Conservation (phyloP, 192 early-diverging fungal species). For the Mortierella alpina region DNA sequence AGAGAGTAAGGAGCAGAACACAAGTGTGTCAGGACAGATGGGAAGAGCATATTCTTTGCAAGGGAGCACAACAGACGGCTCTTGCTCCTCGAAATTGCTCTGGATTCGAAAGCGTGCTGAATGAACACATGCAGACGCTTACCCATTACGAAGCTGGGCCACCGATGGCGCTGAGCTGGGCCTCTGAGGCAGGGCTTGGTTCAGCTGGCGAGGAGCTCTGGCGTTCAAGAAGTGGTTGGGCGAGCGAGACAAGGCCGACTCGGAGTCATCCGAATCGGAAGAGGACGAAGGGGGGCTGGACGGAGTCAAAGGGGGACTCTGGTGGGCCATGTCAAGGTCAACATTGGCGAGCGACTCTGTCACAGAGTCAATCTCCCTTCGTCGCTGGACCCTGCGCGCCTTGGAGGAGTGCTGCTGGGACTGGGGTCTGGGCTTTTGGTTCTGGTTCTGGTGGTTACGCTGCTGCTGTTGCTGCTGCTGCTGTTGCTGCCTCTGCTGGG, state of each 20-base stretch:
- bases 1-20: background rate
- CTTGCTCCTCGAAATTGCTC: background rate
- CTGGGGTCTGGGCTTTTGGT: slow-evolving; percentile 17
- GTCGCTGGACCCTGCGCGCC: slow-evolving; percentile 55
- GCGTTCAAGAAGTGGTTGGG: slow-evolving; percentile 4
- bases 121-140: background rate
- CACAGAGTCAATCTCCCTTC: slow-evolving; percentile 55
- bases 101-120: background rate
- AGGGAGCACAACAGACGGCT: background rate
- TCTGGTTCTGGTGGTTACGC: slow-evolving; percentile 11
- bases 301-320: slow-evolving; percentile 33
- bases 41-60: too few relatives aligned
- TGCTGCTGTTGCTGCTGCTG: slow-evolving; percentile 22
- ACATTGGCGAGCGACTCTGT: slow-evolving; percentile 46
- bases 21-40: too few relatives aligned
- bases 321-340: slow-evolving; percentile 32
- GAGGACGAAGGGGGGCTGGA: slow-evolving; percentile 49
- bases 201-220: slow-evolving; percentile 6
- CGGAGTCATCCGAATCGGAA: slow-evolving; percentile 40
- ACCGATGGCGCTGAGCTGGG: slow-evolving; percentile 34
- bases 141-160: slow-evolving; percentile 13
- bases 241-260: slow-evolving; percentile 30
- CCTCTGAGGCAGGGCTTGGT: slow-evolving; percentile 11
- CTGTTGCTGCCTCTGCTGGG: background rate
- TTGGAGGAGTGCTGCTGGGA: slow-evolving; percentile 45